Evolutionary conservation across 2,329 filamentous ascomycete genomes (phyloP).

Genomic region (Hypoxylon sp.): DNA sequence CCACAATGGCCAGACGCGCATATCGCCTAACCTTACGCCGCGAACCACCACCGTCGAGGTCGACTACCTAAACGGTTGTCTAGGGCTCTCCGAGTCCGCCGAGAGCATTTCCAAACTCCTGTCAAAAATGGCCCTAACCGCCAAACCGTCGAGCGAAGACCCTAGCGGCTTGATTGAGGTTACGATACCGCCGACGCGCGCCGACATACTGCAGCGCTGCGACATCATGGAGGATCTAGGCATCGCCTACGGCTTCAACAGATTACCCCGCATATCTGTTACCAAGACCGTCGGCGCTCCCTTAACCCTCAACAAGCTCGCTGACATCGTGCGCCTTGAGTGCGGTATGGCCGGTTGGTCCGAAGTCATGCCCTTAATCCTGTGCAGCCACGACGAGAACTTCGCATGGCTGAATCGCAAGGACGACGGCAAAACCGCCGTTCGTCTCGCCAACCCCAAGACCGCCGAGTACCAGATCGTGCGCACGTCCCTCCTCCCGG

Average conservation of each 20-base stretch:
- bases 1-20: slow-evolving; percentile 87
- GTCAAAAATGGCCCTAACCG: slow-evolving; percentile 89
- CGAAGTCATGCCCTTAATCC: slow-evolving; percentile 94
- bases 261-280: slow-evolving; percentile 87
- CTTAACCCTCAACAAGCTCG: slow-evolving; percentile 92
- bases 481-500: slow-evolving; percentile 80
- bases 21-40: slow-evolving; percentile 85
- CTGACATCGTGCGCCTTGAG: slow-evolving; percentile 90
- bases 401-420: slow-evolving; percentile 90
- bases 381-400: slow-evolving; percentile 98
- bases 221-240: slow-evolving; percentile 99
- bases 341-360: slow-evolving; percentile 95
- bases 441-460: slow-evolving; percentile 83
- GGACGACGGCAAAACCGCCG: slow-evolving; percentile 79
- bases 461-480: slow-evolving; percentile 86
- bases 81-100: slow-evolving; percentile 82
- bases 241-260: slow-evolving; percentile 98
- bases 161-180: slow-evolving; percentile 80
- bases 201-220: slow-evolving; percentile 95
- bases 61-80: slow-evolving; percentile 94
- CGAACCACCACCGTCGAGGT: slow-evolving; percentile 86
- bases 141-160: slow-evolving; percentile 79
- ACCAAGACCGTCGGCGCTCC: slow-evolving; percentile 90
- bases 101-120: slow-evolving; percentile 84
- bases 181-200: slow-evolving; percentile 87